Evolutionary conservation across 257 asterid species (phyloP).

Genomic region (Solanum pimpinellifolium): DNA sequence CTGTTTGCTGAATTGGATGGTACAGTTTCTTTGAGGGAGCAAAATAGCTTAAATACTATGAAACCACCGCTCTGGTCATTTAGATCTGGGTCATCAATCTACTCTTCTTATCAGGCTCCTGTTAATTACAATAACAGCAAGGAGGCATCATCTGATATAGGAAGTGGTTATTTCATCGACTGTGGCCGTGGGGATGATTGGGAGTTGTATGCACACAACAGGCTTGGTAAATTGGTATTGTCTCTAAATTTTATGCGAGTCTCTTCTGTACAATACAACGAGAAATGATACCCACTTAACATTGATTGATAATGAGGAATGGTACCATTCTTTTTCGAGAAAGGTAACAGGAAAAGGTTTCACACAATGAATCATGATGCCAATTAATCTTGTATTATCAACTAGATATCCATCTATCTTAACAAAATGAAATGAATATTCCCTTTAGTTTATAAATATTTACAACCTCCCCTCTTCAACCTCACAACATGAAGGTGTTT

Average conservation of each 20-base stretch:
- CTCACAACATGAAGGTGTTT: background rate
- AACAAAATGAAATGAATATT: background rate
- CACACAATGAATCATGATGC: background rate
- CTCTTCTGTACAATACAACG: background rate
- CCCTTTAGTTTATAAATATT: background rate
- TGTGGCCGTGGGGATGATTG: conserved; percentile 88
- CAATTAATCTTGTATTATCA: background rate
- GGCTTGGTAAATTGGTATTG: conserved; percentile 68
- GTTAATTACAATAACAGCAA: conserved; percentile 13
- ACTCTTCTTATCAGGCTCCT: conserved; percentile 87
- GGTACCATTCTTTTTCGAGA: background rate
- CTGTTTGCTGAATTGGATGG: conserved; percentile 85
- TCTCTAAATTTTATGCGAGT: background rate
- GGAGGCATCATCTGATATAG: conserved; percentile 42
- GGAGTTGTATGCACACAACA: conserved; percentile 73
- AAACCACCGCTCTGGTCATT: conserved; percentile 86
- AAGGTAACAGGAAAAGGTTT: background rate
- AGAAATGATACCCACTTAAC: background rate
- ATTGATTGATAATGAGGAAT: background rate
- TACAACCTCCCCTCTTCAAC: background rate
- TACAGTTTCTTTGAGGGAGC: conserved; percentile 54
- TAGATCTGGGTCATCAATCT: conserved; percentile 64
- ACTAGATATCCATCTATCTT: background rate
- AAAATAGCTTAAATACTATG: conserved; percentile 26
- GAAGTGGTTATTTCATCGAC: conserved; percentile 61